Conservation (phyloP, 1,139 yeast species). For the Pichia norvegensis region DNA sequence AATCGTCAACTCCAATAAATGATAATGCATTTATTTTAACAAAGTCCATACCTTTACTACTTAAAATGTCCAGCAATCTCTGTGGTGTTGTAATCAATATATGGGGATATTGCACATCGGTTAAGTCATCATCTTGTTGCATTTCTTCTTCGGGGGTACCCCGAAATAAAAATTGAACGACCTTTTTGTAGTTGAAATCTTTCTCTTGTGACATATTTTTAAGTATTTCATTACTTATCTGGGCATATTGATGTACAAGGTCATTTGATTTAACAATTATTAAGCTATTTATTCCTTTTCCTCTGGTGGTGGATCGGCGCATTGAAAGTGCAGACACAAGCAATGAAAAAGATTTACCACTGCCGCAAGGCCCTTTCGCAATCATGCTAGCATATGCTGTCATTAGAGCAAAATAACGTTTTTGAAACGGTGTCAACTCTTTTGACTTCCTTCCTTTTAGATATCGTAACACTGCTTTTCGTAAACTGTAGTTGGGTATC, state of each 20-base stretch:
- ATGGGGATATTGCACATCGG: conserved; percentile 24
- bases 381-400: conserved; percentile 22
- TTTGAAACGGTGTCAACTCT: conserved; percentile 23
- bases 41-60: conserved; percentile 27
- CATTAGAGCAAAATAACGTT: conserved; percentile 20
- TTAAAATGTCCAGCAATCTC: conserved; percentile 27
- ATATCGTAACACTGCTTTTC: conserved; percentile 14
- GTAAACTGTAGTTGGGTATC: conserved; percentile 12
- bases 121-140: conserved; percentile 20
- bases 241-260: conserved; percentile 21
- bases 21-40: conserved; percentile 22
- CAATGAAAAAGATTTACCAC: conserved; percentile 26
- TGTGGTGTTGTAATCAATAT: conserved; percentile 29
- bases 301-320: conserved; percentile 18
- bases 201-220: conserved; percentile 6
- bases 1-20: conserved; percentile 28
- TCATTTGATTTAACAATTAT: conserved; percentile 25
- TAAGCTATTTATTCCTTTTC: conserved; percentile 24
- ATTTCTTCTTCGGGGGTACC: conserved; percentile 20
- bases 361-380: conserved; percentile 26
- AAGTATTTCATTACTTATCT: conserved; percentile 14
- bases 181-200: conserved; percentile 4
- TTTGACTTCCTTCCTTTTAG: conserved; percentile 10
- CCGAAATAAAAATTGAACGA: conserved; percentile 27
- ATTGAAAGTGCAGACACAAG: conserved; percentile 22